Evolutionary conservation across 1,139 yeast species (phyloP).

Genomic region (Diutina rugosa): DNA sequence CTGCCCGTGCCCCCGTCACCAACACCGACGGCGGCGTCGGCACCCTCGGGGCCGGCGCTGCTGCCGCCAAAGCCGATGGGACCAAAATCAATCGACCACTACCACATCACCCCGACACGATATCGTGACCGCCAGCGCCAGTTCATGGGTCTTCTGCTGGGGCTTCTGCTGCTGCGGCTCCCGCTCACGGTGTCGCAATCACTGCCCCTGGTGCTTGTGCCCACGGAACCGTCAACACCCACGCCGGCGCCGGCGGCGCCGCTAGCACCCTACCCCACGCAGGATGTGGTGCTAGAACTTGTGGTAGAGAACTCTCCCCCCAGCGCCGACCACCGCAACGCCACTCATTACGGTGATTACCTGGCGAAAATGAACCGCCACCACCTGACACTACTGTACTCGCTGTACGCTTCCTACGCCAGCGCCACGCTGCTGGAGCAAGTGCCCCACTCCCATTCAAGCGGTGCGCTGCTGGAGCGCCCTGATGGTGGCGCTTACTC

Average conservation of each 20-base stretch:
- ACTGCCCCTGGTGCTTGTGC: neutral
- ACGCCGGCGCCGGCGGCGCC: neutral
- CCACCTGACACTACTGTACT: neutral
- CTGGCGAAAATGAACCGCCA: neutral
- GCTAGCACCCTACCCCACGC: neutral
- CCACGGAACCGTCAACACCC: neutral
- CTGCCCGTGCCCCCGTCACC: neutral
- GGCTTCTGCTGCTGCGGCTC: neutral
- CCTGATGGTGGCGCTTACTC: neutral
- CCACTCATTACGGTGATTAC: neutral
- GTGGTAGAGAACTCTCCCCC: neutral
- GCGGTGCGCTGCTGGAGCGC: neutral
- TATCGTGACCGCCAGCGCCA: neutral
- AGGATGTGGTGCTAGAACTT: neutral
- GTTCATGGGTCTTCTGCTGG: neutral
- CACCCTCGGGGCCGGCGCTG: neutral
- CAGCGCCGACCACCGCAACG: neutral
- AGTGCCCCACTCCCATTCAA: neutral
- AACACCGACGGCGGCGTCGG: neutral
- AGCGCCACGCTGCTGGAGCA: neutral
- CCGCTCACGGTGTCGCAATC: neutral
- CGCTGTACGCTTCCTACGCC: neutral
- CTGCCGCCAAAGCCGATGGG: slow-evolving; percentile 2
- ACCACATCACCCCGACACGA: neutral
- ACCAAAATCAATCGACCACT: neutral